These are phyloP conservation scores for Penicillium sp. DNA, from an alignment of 2,329 filamentous ascomycete genomes.

Conservation along the genomic window DNA sequence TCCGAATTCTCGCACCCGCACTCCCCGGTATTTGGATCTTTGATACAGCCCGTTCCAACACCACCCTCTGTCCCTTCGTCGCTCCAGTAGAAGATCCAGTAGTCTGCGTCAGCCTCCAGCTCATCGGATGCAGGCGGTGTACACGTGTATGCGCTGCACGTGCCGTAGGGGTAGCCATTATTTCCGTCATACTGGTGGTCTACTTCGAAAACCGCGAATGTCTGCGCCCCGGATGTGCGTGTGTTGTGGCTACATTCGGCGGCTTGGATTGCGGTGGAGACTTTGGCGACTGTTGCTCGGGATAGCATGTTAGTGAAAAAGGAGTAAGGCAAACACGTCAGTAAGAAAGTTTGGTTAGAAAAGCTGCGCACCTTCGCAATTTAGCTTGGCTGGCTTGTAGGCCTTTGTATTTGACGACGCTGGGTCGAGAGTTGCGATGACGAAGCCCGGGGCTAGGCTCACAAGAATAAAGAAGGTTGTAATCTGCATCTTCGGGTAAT, in stretches of 20 bases:
- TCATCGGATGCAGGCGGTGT: conserved; percentile 36
- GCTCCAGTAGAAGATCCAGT: conserved; percentile 51
- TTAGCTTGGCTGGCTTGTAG: conserved; percentile 34
- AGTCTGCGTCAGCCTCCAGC: conserved; percentile 40
- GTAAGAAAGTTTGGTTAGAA: neutral
- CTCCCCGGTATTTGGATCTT: conserved; percentile 42
- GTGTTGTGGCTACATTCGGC: conserved; percentile 48
- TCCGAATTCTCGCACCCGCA: conserved; percentile 51
- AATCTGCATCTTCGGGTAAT: neutral
- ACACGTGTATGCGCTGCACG: conserved; percentile 51
- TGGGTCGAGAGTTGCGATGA: conserved; percentile 38
- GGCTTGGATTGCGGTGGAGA: conserved; percentile 44
- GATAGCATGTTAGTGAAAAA: too few relatives aligned
- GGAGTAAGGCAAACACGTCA: too few relatives aligned
- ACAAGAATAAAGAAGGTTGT: conserved; percentile 15
- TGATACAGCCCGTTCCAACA: conserved; percentile 43
- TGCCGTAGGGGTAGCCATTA: conserved; percentile 55
- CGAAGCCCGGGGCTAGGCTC: conserved; percentile 21
- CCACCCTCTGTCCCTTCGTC: conserved; percentile 27
- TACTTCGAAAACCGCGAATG: conserved; percentile 45
- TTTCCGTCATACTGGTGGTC: conserved; percentile 52
- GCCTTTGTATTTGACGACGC: conserved; percentile 43
- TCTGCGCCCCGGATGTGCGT: conserved; percentile 38
- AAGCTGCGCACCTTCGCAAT: conserved; percentile 33
- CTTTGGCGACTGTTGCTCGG: conserved; percentile 33